These are phyloP conservation scores for Neurospora sp. DNA, from an alignment of 495 filamentous ascomycete species.

Conservation along the genomic window DNA sequence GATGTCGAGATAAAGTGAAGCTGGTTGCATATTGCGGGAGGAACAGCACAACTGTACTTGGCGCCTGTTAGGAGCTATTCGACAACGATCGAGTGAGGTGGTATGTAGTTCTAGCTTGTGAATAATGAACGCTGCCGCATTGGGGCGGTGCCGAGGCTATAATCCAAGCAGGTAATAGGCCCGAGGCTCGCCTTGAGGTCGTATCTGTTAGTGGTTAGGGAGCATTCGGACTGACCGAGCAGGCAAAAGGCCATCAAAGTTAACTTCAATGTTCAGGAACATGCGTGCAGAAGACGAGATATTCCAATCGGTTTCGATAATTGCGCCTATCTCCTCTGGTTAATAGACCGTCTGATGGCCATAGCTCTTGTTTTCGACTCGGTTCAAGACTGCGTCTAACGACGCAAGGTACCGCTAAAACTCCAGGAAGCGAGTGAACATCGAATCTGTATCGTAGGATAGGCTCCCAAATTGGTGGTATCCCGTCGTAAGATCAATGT, in stretches of 20 bases:
- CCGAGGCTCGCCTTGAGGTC: background rate
- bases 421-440: background rate
- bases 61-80: background rate
- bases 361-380: background rate
- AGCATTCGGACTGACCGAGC: background rate
- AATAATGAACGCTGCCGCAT: background rate
- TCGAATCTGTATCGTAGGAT: background rate
- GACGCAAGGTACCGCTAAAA: background rate
- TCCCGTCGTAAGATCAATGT: background rate
- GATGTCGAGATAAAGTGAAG: background rate
- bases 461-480: background rate
- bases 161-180: background rate
- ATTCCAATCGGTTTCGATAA: no score
- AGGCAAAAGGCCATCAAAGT: background rate
- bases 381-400: background rate
- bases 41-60: background rate
- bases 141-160: background rate
- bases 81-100: background rate
- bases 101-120: background rate
- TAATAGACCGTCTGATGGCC: background rate
- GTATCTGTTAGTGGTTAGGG: background rate
- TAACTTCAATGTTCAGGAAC: background rate
- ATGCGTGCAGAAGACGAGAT: background rate
- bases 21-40: background rate
- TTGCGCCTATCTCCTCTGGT: no score